These are phyloP conservation scores for Aspergillus indologenus DNA, from an alignment of 495 filamentous ascomycete genomes.

Conservation along the genomic window DNA sequence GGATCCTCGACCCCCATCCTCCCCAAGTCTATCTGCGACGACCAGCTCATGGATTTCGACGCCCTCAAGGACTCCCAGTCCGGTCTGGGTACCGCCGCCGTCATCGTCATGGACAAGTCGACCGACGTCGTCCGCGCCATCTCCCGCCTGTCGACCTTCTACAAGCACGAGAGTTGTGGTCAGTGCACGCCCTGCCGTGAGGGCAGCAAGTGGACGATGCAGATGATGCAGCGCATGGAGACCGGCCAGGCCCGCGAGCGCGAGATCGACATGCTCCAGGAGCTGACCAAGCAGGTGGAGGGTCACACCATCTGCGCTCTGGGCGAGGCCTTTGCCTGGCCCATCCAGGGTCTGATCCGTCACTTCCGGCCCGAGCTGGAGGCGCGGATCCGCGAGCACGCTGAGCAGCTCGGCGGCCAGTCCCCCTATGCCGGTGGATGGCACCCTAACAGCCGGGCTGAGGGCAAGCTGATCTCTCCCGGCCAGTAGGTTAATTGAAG, in stretches of 20 bases:
- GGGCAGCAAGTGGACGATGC: conserved; percentile 95
- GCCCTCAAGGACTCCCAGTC: conserved; percentile 96
- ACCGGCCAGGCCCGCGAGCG: conserved; percentile 80
- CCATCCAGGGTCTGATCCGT: conserved; percentile 93
- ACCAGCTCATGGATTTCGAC: conserved; percentile 99
- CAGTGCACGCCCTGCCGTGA: conserved; percentile 98
- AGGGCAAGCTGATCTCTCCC: conserved; percentile 83
- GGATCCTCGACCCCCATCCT: conserved; percentile 95
- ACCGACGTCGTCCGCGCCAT: conserved; percentile 94
- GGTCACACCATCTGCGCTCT: conserved; percentile 98
- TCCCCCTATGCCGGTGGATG: conserved; percentile 82
- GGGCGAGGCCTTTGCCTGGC: conserved; percentile 98
- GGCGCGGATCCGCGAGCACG: conserved; percentile 75
- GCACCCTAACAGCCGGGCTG: conserved; percentile 67
- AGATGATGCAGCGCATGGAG: conserved; percentile 97
- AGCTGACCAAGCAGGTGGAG: conserved; percentile 98
- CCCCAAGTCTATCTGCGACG: conserved; percentile 79
- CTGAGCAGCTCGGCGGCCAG: conserved; percentile 61
- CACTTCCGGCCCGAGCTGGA: conserved; percentile 97
- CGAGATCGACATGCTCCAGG: conserved; percentile 99
- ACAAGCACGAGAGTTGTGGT: conserved; percentile 96
- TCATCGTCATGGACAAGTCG: conserved; percentile 98
- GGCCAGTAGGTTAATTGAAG: conserved; percentile 50
- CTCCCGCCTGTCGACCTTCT: conserved; percentile 89
- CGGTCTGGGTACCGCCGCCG: conserved; percentile 94